These are phyloP conservation scores for Filobasidium wieringae DNA, from an alignment of 768 basidiomycete species.

Conservation along the genomic window DNA sequence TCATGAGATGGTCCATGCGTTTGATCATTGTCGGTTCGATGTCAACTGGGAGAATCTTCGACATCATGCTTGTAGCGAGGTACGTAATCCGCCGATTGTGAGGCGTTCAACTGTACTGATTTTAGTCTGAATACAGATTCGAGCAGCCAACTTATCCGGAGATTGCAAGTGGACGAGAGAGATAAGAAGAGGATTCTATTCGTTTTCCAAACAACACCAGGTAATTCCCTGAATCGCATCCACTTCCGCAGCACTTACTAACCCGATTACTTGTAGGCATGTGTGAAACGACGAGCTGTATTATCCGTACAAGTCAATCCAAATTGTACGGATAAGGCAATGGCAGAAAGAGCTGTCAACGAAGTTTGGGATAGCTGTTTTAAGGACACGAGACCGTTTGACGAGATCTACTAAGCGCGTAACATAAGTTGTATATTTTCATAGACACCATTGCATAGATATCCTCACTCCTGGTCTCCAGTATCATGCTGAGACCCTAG, in stretches of 20 bases:
- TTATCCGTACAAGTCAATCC: conserved; percentile 71
- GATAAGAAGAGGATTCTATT: conserved; percentile 58
- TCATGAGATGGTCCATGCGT: conserved; percentile 91
- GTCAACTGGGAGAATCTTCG: conserved; percentile 81
- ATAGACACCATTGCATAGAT: no score
- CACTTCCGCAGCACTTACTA: conserved; percentile 3
- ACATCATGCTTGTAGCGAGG: conserved; percentile 96
- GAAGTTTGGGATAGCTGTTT: conserved; percentile 97
- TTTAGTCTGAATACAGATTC: conserved; percentile 52
- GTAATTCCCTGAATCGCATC: conserved; percentile 41
- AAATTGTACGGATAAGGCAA: conserved; percentile 55
- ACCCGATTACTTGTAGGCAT: conserved; percentile 48
- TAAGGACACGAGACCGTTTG: conserved; percentile 88
- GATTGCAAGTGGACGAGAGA: conserved; percentile 84
- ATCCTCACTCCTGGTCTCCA: no score
- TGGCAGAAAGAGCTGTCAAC: conserved; percentile 82
- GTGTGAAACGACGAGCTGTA: conserved; percentile 76
- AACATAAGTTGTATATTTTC: neutral
- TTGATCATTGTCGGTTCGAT: conserved; percentile 88
- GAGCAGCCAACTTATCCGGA: conserved; percentile 84
- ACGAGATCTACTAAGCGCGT: conserved; percentile 48
- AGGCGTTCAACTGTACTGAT: neutral
- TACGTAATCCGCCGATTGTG: conserved; percentile 41
- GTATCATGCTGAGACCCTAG: no score
- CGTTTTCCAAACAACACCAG: conserved; percentile 90